phyloP scores from a whole-genome alignment of 129 eudicot genomes.

The Escallonia herrerae region DNA sequence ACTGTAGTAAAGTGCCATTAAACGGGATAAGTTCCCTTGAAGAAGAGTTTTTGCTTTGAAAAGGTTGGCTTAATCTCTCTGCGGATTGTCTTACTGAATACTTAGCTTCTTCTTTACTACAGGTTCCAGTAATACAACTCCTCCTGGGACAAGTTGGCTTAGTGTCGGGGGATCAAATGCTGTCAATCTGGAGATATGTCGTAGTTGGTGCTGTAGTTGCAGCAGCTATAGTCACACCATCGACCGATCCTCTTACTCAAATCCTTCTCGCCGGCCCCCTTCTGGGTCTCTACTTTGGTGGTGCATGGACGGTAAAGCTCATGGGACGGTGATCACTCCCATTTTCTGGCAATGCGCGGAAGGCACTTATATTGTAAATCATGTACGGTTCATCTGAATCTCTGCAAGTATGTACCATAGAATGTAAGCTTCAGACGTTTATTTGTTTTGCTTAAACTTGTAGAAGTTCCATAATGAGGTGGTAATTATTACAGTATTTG shows the following conservation, averaged over 20 bases:
- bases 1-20: too few species aligned
- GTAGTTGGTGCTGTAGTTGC: constrained; percentile 91
- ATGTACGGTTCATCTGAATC: not conserved
- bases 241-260: constrained; percentile 94
- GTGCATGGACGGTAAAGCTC: constrained; percentile 83
- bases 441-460: too few species aligned
- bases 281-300: constrained; percentile 89
- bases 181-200: constrained; percentile 91
- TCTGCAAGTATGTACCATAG: not conserved
- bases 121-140: constrained; percentile 93
- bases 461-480: not conserved
- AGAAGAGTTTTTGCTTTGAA: too few species aligned
- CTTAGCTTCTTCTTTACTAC: not conserved
- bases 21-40: too few species aligned
- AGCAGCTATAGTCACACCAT: constrained; percentile 93
- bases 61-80: too few species aligned
- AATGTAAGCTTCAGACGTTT: too few species aligned
- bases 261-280: constrained; percentile 96
- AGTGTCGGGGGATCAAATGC: constrained; percentile 85
- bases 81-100: too few species aligned
- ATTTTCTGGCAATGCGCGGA: not conserved
- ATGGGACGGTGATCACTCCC: constrained; percentile 45
- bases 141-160: constrained; percentile 81
- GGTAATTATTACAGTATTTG: too few species aligned
- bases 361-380: not conserved